Conservation (phyloP, 768 basidiomycete species). For the Xerocomus brunneocitrinus region DNA sequence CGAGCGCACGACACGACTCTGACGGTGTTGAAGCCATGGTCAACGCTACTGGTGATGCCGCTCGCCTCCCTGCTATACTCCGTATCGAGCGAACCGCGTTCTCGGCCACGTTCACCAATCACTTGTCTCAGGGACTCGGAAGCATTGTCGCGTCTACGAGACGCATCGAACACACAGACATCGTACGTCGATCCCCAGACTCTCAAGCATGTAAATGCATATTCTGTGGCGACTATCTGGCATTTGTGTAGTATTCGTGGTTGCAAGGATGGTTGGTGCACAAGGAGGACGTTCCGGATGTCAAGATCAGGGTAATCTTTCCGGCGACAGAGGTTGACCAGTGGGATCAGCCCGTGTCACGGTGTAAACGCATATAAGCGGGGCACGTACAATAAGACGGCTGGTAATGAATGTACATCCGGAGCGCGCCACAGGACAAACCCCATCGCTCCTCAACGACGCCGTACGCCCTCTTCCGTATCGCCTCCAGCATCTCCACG, state of each 20-base stretch:
- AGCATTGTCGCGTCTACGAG: slow-evolving; percentile 39
- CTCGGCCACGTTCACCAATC: slow-evolving; percentile 34
- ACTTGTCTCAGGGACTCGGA: slow-evolving; percentile 30
- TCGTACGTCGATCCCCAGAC: slow-evolving; percentile 39
- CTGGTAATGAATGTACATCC: slow-evolving; percentile 92
- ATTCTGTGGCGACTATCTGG: neutral
- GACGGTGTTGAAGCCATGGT: slow-evolving; percentile 11
- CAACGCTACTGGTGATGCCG: slow-evolving; percentile 3
- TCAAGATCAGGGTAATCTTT: slow-evolving; percentile 80
- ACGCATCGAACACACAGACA: slow-evolving; percentile 60
- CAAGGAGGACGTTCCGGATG: slow-evolving; percentile 45
- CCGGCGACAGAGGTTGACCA: slow-evolving; percentile 87
- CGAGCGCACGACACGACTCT: neutral
- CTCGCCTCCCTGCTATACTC: slow-evolving; percentile 56
- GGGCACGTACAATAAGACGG: slow-evolving; percentile 84
- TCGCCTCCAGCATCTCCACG: slow-evolving; percentile 59
- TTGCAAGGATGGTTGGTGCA: slow-evolving; percentile 65
- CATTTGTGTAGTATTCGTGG: slow-evolving; percentile 70
- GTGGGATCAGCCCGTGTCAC: neutral
- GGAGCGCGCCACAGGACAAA: slow-evolving; percentile 53
- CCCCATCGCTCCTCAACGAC: slow-evolving; percentile 64
- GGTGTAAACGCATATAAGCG: neutral
- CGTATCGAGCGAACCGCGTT: slow-evolving; percentile 75
- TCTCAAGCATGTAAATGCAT: neutral
- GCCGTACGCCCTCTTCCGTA: slow-evolving; percentile 50